Evolutionary conservation across 2,329 filamentous ascomycete genomes (phyloP), one percentile per base, ranked within the genome.

Genomic region (Ophiostoma novo-ulmi): DNA sequence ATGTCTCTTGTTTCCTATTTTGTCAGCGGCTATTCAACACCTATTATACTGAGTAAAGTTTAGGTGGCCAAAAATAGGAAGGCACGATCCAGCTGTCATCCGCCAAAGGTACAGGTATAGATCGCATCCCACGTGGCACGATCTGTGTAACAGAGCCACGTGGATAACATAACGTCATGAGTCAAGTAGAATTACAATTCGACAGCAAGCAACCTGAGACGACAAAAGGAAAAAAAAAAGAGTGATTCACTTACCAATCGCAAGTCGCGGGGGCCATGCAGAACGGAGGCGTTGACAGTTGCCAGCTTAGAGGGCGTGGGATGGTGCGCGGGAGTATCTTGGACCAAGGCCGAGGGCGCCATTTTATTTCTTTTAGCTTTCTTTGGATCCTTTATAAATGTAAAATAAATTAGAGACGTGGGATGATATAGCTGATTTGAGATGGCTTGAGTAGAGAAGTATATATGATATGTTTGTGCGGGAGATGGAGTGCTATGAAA

Each of bases 191-290:
- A n/a, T 8, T 31, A 39, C 1, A 5, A 64, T 38, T 7, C 5
- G 20, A 36, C 35, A 38, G 10, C 31, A 64, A 13, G 69, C 31
- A 31, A 31, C 31, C 3, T 74, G 78, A 26, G 35, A 36, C 41
- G n/a, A 48, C 66, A 71, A 65, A 38, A 31, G 31, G 67, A 67
- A 22, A 58, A 58, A 31, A n/a, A 55, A 22, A 55, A 10, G 0
- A 22, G 3, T 44, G 7, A 61, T 17, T 22, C 17, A 64, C 82
- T 81, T 80, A 88, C 85, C 81, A 87, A 80, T 80, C 85, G 83
- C 72, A 88, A 77, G 78, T 88, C 85, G 70, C 81, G 80, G 70
- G 85, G 83, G 5, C 85, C 85, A 81, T 88, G 83, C 76, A 88
- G 79, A 71, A 87, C 85, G 70, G 84, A 86, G 67, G 85, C 85